phyloP scores from a whole-genome alignment of 2,329 filamentous ascomycete genomes.

The Alternaria sp. region DNA sequence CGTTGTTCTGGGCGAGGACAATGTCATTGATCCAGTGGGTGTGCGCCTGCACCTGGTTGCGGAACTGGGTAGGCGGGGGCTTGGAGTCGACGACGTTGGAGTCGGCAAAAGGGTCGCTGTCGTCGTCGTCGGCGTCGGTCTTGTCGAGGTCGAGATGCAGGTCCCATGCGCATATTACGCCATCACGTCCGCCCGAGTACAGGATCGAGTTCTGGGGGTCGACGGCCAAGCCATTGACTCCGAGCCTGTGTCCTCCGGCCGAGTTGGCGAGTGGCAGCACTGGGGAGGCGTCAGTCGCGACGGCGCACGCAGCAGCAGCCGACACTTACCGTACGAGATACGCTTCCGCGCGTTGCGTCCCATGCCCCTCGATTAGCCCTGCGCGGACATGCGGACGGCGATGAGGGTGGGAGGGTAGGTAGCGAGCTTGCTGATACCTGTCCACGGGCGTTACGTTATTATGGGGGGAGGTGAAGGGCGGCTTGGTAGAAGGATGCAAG shows the following conservation, averaged over 20 bases:
- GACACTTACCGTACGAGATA: constrained; percentile 61
- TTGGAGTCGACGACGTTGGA: constrained; percentile 44
- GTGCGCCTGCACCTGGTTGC: constrained; percentile 78
- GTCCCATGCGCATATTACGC: constrained; percentile 96
- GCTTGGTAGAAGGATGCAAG: constrained; percentile 11
- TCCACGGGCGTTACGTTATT: neutral
- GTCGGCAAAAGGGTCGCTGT: constrained; percentile 54
- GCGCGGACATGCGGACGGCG: constrained; percentile 28
- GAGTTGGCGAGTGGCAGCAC: constrained; percentile 78
- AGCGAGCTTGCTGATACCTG: neutral
- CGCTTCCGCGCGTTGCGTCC: constrained; percentile 63
- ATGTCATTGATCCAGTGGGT: constrained; percentile 98
- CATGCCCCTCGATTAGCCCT: constrained; percentile 49
- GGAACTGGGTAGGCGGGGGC: constrained; percentile 62
- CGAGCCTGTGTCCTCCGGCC: constrained; percentile 86
- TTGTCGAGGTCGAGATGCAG: constrained; percentile 72
- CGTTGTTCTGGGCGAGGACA: constrained; percentile 78
- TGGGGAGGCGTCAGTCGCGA: constrained; percentile 44
- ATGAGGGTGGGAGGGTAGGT: neutral
- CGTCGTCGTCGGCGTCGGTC: constrained; percentile 28
- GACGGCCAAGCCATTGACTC: constrained; percentile 92
- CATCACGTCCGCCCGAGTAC: constrained; percentile 97
- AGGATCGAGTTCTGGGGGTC: constrained; percentile 84
- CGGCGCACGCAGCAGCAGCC: constrained; percentile 1
- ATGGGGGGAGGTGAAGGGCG: constrained; percentile 1